These are phyloP conservation scores for Hansenula sp. DNA, from an alignment of 1,139 yeast species.

Conservation along the genomic window DNA sequence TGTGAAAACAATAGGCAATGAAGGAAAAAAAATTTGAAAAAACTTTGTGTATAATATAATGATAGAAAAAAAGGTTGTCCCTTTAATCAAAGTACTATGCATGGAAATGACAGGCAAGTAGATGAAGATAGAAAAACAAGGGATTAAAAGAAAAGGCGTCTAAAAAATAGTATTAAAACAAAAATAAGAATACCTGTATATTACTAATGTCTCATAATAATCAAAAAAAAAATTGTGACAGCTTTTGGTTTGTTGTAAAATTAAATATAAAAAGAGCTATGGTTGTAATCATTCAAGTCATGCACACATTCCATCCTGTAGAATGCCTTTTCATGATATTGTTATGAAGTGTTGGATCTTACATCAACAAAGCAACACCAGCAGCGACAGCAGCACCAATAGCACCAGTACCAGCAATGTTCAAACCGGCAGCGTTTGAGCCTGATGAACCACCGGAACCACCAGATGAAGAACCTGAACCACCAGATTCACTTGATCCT, in stretches of 20 bases:
- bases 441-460: neutral
- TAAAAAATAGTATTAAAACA: neutral
- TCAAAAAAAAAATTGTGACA: neutral
- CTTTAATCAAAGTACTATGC: no score
- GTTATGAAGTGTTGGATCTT: neutral
- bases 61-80: no score
- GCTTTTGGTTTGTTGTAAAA: neutral
- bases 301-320: no score
- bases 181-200: neutral
- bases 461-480: constrained; percentile 1
- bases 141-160: neutral
- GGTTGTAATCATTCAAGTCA: no score
- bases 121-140: neutral
- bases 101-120: no score
- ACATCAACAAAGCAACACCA: constrained; percentile 9
- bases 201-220: constrained; percentile 1
- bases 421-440: constrained; percentile 3
- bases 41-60: no score
- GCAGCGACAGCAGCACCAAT: constrained; percentile 10
- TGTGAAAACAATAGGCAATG: no score
- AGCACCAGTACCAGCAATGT: constrained; percentile 4
- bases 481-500: neutral
- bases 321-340: no score
- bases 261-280: no score
- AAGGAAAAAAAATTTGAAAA: no score